These are phyloP conservation scores for Shiraia sp. DNA, from an alignment of 2,329 filamentous ascomycete genomes.

Conservation along the genomic window DNA sequence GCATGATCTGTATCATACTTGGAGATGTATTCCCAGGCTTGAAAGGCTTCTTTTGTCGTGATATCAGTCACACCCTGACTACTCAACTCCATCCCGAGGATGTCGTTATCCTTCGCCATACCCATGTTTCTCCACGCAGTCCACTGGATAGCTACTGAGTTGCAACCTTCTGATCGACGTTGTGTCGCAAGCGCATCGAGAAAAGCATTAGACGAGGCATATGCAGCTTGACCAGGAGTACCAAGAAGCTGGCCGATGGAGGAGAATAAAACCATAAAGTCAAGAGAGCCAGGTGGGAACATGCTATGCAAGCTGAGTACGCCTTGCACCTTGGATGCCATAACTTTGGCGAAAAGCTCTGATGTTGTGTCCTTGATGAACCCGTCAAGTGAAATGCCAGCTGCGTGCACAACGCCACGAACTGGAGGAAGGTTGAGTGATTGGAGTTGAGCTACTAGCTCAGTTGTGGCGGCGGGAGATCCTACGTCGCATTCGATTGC, in stretches of 20 bases:
- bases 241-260: conserved; percentile 32
- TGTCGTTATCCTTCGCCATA: conserved; percentile 44
- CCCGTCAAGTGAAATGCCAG: conserved; percentile 45
- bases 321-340: conserved; percentile 38
- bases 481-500: conserved; percentile 44
- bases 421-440: conserved; percentile 45
- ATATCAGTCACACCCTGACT: conserved; percentile 51
- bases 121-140: conserved; percentile 50
- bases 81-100: conserved; percentile 47
- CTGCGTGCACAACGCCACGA: conserved; percentile 48
- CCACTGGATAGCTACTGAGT: conserved; percentile 49
- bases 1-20: conserved; percentile 44
- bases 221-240: conserved; percentile 28
- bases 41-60: conserved; percentile 48
- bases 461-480: conserved; percentile 15
- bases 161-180: conserved; percentile 43
- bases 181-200: conserved; percentile 31
- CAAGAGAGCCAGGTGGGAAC: conserved; percentile 31
- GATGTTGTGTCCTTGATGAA: conserved; percentile 39
- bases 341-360: conserved; percentile 36
- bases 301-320: conserved; percentile 28
- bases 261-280: conserved; percentile 34
- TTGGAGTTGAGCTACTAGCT: conserved; percentile 32
- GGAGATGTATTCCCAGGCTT: conserved; percentile 47
- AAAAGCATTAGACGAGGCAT: conserved; percentile 37